Evolutionary conservation across 2,329 filamentous ascomycete genomes (phyloP).

Genomic region (Ustilaginoidea virens): DNA sequence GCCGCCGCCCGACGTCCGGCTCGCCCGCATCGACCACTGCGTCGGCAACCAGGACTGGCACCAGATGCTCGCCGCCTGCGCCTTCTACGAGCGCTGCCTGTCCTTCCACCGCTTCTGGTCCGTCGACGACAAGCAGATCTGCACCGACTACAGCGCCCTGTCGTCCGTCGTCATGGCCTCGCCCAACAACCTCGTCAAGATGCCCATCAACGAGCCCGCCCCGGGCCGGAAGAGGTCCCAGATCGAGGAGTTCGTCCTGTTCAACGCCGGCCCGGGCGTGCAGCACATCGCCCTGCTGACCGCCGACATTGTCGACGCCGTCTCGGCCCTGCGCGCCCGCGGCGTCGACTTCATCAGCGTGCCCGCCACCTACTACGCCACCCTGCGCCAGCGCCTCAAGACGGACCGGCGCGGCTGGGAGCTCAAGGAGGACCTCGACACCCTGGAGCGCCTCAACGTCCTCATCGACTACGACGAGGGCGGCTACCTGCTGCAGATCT

Average conservation of each 20-base stretch:
- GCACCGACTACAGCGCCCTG: constrained; percentile 80
- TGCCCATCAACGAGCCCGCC: constrained; percentile 97
- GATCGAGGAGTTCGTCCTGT: constrained; percentile 86
- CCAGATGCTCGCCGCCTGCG: constrained; percentile 56
- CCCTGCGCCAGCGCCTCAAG: constrained; percentile 60
- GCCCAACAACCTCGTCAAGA: constrained; percentile 76
- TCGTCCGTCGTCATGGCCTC: constrained; percentile 84
- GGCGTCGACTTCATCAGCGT: constrained; percentile 90
- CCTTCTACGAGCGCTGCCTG: constrained; percentile 73
- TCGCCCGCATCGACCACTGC: constrained; percentile 82
- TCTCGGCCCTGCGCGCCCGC: constrained; percentile 64
- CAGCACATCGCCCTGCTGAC: constrained; percentile 89
- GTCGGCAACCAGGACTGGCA: constrained; percentile 96
- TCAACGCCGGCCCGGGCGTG: constrained; percentile 78
- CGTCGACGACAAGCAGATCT: constrained; percentile 85
- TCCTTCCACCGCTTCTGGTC: constrained; percentile 97
- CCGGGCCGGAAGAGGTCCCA: constrained; percentile 80
- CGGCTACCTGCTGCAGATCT: constrained; percentile 66
- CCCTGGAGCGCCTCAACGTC: constrained; percentile 64
- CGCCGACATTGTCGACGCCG: constrained; percentile 59
- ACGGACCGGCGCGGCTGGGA: constrained; percentile 42
- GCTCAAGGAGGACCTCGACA: constrained; percentile 67
- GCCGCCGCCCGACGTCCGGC: constrained; percentile 44
- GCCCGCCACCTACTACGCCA: constrained; percentile 70
- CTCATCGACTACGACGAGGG: constrained; percentile 90